Base-by-base conservation (phyloP, 352 stramenopile genomes). In the Phytophthora macrochlamydospora region DNA sequence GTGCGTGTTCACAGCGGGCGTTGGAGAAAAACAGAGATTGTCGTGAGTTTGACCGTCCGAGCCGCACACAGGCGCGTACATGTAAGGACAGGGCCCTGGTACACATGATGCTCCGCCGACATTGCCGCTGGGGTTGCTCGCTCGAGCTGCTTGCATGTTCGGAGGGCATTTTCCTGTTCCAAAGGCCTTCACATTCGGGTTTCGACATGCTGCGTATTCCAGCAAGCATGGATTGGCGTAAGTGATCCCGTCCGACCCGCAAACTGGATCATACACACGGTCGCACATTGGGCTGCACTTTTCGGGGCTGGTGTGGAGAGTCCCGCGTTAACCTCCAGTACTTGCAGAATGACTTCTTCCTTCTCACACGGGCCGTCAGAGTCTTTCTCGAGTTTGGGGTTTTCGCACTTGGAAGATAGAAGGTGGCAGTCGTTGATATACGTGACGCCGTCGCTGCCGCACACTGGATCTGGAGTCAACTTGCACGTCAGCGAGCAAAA, bases 201-300 rank as follows among this genome's bases (percentile, higher is more conserved):
- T 79, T 8, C 70, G 51, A 56, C 85, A 91, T 28, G 38, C 53
- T 3, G 72, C 79, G 54, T 78, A 85, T 29, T 83, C 70, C 0
- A 93, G 57, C 9, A 90, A 62, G 50, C 85, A 93, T 46, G 64
- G 28, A 46, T 87, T 93, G 2, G 72, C 70, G 73, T 91, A 93
- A 7, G 85, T 93, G 28, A 84, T 50, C 5, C 69, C 69, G 57
- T 93, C 77, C 0, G 82, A 90, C 18, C 85, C 82, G 32, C 85
- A 93, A 18, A 93, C 63, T 1, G 79, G 75, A 7, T 76, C 62
- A 60, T 83, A 91, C 4, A 73, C 30, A 2, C 67, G 71, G 0
- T 74, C 65, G 14, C 82, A 91, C 62, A 81, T 77, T 8, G 67
- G 56, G 33, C 85, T 87, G 38, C 77, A 89, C 37, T 84, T 82